Conservation (phyloP, 106 monocot species). For the Allium cepa region DNA sequence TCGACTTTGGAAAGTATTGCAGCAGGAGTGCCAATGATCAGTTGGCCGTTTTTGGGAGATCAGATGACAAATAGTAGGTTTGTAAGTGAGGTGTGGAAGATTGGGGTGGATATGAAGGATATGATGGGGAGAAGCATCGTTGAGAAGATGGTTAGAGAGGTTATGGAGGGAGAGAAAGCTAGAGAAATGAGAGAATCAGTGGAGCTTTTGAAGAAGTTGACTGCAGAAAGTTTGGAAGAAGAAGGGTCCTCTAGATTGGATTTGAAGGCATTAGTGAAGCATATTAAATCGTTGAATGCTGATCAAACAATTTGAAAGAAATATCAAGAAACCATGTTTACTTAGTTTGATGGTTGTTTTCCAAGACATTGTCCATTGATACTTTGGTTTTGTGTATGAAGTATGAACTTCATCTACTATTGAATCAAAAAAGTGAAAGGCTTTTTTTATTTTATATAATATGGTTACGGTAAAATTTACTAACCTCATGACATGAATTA, state of each 20-base stretch:
- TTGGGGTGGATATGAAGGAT: constrained; percentile 36
- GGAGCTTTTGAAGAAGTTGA: not conserved
- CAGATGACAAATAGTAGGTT: constrained; percentile 18
- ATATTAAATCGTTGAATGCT: constrained; percentile 3
- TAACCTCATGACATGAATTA: no score
- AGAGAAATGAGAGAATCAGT: constrained; percentile 3
- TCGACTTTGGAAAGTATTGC: constrained; percentile 13
- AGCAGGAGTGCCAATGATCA: constrained; percentile 1
- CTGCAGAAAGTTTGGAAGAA: constrained; percentile 12
- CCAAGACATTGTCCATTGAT: no score
- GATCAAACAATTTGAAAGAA: no score
- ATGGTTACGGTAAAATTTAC: no score
- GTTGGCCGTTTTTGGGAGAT: not conserved
- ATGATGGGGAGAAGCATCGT: constrained; percentile 5
- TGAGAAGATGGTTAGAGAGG: constrained; percentile 17
- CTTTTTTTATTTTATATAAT: no score
- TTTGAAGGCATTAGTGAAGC: constrained; percentile 8
- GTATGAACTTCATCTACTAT: no score
- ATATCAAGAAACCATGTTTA: no score
- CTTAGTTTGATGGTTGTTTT: no score
- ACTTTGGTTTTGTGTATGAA: no score
- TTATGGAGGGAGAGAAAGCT: constrained; percentile 16
- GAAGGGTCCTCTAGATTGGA: constrained; percentile 15
- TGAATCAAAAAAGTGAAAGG: no score
- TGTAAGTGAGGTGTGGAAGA: constrained; percentile 22